Evolutionary conservation across 2,329 filamentous ascomycete genomes (phyloP).

Genomic region (Aquanectria penicillioides): DNA sequence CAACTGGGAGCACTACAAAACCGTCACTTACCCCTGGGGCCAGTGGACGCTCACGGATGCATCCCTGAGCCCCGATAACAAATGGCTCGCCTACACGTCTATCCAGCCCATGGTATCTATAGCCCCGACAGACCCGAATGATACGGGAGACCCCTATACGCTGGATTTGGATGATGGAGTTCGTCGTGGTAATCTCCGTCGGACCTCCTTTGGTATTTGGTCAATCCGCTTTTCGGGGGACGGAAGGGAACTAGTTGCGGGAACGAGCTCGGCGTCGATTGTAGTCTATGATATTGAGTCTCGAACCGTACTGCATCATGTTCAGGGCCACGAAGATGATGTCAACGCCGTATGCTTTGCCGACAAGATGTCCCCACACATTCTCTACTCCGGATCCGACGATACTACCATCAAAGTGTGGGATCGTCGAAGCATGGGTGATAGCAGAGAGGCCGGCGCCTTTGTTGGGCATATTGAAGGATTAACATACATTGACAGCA

Average conservation of each 20-base stretch:
- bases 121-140: conserved; percentile 85
- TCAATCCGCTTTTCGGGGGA: conserved; percentile 93
- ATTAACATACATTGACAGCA: conserved; percentile 75
- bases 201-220: conserved; percentile 74
- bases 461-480: conserved; percentile 75
- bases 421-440: conserved; percentile 92
- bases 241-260: conserved; percentile 88
- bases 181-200: conserved; percentile 41
- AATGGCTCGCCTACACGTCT: conserved; percentile 89
- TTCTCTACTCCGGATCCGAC: conserved; percentile 95
- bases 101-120: conserved; percentile 87
- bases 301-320: conserved; percentile 75
- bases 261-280: conserved; percentile 81
- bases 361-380: conserved; percentile 87
- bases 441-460: conserved; percentile 75
- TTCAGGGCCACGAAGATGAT: conserved; percentile 84
- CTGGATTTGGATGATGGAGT: conserved; percentile 69
- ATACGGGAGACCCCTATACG: conserved; percentile 80
- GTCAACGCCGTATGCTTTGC: conserved; percentile 98
- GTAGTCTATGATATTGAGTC: conserved; percentile 94
- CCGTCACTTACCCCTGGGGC: conserved; percentile 83
- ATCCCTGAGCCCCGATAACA: conserved; percentile 89
- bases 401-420: conserved; percentile 95
- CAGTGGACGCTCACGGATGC: conserved; percentile 98
- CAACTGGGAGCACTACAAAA: conserved; percentile 96